These are phyloP conservation scores for Dendrocalamus sinicus DNA, from an alignment of 176 grass and related monocot species.

Conservation along the genomic window DNA sequence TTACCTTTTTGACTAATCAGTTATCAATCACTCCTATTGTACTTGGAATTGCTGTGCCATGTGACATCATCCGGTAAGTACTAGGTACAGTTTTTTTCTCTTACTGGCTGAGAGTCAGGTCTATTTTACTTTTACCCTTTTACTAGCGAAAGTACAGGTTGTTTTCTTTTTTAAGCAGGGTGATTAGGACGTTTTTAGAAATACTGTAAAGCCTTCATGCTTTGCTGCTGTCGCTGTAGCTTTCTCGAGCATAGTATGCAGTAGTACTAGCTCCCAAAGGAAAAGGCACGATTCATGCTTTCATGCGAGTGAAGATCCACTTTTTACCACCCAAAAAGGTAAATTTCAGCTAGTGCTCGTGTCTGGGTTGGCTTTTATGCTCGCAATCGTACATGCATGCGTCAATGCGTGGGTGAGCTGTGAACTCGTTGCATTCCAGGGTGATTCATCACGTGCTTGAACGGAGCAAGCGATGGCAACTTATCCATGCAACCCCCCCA, in stretches of 20 bases:
- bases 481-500: not conserved
- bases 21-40: not conserved
- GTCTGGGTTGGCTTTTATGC: not conserved
- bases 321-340: not conserved
- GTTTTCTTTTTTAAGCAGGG: not conserved
- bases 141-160: not conserved
- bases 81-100: not conserved
- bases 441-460: not conserved
- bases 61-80: not conserved
- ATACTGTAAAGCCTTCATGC: not conserved
- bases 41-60: not conserved
- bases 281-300: conserved; percentile 6
- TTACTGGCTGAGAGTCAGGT: not conserved
- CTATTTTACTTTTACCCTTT: not conserved
- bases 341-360: not conserved
- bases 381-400: not conserved
- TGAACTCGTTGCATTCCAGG: not conserved
- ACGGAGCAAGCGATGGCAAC: not conserved
- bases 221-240: not conserved
- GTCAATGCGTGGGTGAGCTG: not conserved
- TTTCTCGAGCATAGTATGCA: not conserved
- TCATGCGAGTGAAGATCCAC: not conserved
- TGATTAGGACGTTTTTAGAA: not conserved
- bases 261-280: not conserved
- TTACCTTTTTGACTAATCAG: not conserved